Percentiles rank a stretch among this genome's conserved stretches.
These are phyloP conservation scores for Coprinellus aureogranulatus DNA, from an alignment of 768 basidiomycete genomes.

Conservation along the genomic window DNA sequence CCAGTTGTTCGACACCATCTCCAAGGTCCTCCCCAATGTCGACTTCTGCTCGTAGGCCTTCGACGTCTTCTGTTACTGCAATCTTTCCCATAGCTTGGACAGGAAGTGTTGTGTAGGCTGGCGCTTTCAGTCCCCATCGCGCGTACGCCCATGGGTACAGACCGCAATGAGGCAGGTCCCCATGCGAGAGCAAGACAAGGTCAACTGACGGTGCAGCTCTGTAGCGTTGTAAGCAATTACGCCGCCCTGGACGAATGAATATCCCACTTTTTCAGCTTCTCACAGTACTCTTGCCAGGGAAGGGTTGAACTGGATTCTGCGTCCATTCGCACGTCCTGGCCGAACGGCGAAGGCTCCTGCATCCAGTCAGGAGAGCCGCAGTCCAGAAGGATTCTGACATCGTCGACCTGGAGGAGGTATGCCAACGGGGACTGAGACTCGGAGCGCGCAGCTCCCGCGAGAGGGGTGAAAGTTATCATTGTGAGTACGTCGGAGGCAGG, in stretches of 20 bases:
- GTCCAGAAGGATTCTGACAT: conserved; percentile 89
- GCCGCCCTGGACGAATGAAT: neutral
- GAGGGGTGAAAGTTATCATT: conserved; percentile 94
- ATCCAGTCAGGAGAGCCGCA: conserved; percentile 90
- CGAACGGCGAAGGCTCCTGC: conserved; percentile 51
- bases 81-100: conserved; percentile 95
- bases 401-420: conserved; percentile 92
- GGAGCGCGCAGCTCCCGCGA: conserved; percentile 80
- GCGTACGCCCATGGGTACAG: conserved; percentile 92
- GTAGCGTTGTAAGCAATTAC: conserved; percentile 13
- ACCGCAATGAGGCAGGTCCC: conserved; percentile 84
- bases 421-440: conserved; percentile 62
- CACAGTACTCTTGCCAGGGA: conserved; percentile 65
- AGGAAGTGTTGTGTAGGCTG: conserved; percentile 91
- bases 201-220: conserved; percentile 81
- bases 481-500: neutral
- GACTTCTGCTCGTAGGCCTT: conserved; percentile 75
- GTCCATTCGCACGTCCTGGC: conserved; percentile 4
- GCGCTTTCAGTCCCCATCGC: conserved; percentile 83
- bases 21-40: conserved; percentile 42
- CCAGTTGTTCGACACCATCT: conserved; percentile 20
- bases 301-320: conserved; percentile 28
- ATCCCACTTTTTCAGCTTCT: conserved; percentile 64
- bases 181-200: conserved; percentile 92
- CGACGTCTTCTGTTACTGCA: conserved; percentile 84